These are phyloP conservation scores for Ophiobolus disseminans DNA, from an alignment of 2,329 filamentous ascomycete species.

Conservation along the genomic window DNA sequence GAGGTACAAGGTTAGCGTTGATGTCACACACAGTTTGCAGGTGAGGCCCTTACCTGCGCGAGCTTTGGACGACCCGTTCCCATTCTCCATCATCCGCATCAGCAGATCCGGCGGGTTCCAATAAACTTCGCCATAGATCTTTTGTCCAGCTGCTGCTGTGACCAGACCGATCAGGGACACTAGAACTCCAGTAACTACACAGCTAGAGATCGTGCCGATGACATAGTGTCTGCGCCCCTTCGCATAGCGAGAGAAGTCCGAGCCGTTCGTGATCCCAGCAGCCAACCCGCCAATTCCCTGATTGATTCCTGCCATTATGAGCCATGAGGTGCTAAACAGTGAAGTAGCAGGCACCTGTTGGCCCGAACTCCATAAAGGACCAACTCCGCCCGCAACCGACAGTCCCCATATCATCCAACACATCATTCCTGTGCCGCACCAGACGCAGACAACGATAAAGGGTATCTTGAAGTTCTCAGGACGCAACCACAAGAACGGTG, in stretches of 20 bases:
- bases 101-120: constrained; percentile 55
- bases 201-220: constrained; percentile 51
- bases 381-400: constrained; percentile 53
- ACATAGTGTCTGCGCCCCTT: constrained; percentile 46
- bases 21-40: too few species aligned
- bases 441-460: constrained; percentile 54
- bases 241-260: constrained; percentile 56
- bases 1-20: too few species aligned
- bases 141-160: constrained; percentile 51
- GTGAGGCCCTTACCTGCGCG: too few species aligned
- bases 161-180: constrained; percentile 54
- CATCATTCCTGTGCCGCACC: constrained; percentile 57
- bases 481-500: constrained; percentile 58
- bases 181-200: constrained; percentile 51
- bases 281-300: constrained; percentile 52
- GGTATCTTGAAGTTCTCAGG: constrained; percentile 59
- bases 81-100: constrained; percentile 55
- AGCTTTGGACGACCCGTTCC: constrained; percentile 49
- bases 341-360: constrained; percentile 47
- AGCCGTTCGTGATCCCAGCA: constrained; percentile 53
- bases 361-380: constrained; percentile 51
- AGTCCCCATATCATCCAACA: constrained; percentile 58
- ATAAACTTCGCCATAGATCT: constrained; percentile 47
- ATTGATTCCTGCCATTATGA: constrained; percentile 56
- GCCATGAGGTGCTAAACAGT: constrained; percentile 52